Conservation (phyloP, 805 yeast genomes). For the Lipomyces sp. region DNA sequence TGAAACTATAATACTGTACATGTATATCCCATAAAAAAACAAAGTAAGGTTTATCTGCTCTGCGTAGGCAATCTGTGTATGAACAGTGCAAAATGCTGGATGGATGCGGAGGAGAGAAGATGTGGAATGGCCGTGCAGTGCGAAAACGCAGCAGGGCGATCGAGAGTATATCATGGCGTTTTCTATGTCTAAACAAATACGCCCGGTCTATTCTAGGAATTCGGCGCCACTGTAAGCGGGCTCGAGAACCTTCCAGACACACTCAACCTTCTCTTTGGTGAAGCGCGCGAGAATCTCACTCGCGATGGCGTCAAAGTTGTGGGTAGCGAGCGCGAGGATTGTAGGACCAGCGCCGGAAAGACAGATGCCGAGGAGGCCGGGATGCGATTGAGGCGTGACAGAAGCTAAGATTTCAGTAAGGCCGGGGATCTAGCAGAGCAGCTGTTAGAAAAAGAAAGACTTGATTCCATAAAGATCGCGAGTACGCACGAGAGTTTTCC, state of each 20-base stretch:
- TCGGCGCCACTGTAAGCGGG: conserved; percentile 85
- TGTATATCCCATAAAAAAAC: no score
- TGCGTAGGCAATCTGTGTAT: no score
- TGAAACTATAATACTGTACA: no score
- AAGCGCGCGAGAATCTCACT: conserved; percentile 67
- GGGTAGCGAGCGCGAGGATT: conserved; percentile 87
- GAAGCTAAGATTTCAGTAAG: conserved; percentile 72
- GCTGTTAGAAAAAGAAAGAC: background rate
- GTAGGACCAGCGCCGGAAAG: conserved; percentile 98
- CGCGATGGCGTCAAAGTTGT: conserved; percentile 81
- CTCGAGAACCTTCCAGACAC: conserved; percentile 79
- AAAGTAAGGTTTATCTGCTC: background rate
- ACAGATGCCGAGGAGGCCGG: conserved; percentile 89
- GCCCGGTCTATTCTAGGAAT: conserved; percentile 4
- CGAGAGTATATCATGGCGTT: no score
- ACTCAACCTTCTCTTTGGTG: conserved; percentile 59
- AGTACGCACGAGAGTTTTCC: conserved; percentile 73
- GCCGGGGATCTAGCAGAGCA: conserved; percentile 72
- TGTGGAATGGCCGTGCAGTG: no score
- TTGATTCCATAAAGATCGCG: background rate
- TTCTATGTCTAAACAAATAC: no score
- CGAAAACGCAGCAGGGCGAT: no score
- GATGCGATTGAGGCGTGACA: conserved; percentile 71
- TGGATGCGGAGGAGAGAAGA: no score
- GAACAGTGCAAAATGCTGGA: no score